Conservation (phyloP, 2,329 filamentous ascomycete species). For the Fusarium sp. region DNA sequence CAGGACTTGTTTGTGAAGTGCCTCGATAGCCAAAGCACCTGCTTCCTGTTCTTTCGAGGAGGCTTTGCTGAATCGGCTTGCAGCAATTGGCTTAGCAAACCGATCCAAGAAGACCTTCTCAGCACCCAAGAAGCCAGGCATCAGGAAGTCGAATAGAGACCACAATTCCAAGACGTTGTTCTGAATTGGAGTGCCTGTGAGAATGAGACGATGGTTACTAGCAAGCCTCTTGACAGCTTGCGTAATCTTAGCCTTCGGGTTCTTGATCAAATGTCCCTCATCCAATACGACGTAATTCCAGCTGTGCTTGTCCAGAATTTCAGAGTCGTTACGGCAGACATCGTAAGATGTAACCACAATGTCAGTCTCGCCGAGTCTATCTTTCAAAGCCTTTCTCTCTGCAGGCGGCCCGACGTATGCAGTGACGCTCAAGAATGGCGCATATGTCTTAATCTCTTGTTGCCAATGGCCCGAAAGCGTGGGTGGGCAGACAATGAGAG, state of each 20-base stretch:
- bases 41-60: conserved; percentile 99
- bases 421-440: conserved; percentile 89
- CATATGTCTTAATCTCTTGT: conserved; percentile 95
- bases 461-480: conserved; percentile 98
- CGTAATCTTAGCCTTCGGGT: conserved; percentile 95
- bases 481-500: conserved; percentile 94
- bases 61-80: conserved; percentile 94
- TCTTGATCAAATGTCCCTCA: conserved; percentile 98
- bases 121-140: conserved; percentile 96
- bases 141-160: conserved; percentile 98
- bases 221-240: conserved; percentile 88
- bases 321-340: conserved; percentile 95
- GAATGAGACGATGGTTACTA: conserved; percentile 94
- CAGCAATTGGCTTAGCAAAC: conserved; percentile 94
- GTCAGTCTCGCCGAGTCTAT: conserved; percentile 80
- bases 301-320: conserved; percentile 81
- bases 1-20: conserved; percentile 97
- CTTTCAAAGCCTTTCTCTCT: conserved; percentile 79
- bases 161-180: conserved; percentile 97
- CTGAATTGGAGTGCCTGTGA: conserved; percentile 97
- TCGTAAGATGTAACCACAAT: conserved; percentile 98
- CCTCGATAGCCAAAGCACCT: conserved; percentile 94
- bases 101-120: conserved; percentile 96
- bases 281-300: conserved; percentile 99
- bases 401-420: conserved; percentile 91